phyloP scores from a whole-genome alignment of 2,329 filamentous ascomycete species.

The Apiospora marii region DNA sequence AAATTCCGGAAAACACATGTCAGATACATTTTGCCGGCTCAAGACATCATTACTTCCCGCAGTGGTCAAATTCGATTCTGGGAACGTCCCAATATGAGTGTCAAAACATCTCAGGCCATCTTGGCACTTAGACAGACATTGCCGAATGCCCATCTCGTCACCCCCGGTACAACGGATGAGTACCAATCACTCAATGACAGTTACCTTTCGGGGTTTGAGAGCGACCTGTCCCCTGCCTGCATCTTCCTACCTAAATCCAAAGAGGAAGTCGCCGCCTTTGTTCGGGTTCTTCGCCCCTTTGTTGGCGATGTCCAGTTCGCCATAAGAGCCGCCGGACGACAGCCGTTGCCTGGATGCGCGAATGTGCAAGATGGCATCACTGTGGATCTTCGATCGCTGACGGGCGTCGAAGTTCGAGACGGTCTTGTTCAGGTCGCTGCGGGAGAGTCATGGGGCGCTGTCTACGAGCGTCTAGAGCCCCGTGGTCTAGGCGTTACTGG shows the following conservation, averaged over 20 bases:
- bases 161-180: slow-evolving; percentile 20
- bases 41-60: not conserved
- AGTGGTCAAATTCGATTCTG: not conserved
- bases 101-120: not conserved
- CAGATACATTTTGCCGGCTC: too few species aligned
- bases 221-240: slow-evolving; percentile 24
- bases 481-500: not conserved
- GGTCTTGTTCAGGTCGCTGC: not conserved
- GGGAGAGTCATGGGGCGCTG: not conserved
- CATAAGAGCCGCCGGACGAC: slow-evolving; percentile 50
- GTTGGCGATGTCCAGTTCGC: slow-evolving; percentile 42
- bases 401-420: slow-evolving; percentile 36
- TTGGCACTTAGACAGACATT: not conserved
- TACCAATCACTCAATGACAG: slow-evolving; percentile 25
- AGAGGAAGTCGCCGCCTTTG: slow-evolving; percentile 28
- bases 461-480: not conserved
- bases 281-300: slow-evolving; percentile 18
- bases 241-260: slow-evolving; percentile 26
- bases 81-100: not conserved
- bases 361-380: slow-evolving; percentile 45
- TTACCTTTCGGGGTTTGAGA: slow-evolving; percentile 25
- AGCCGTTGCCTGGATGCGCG: slow-evolving; percentile 46
- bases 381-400: slow-evolving; percentile 44
- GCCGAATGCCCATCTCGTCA: not conserved
- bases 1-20: too few species aligned